A percentile compares a stretch with the other conserved stretches of the same genome.
Conservation (phyloP, 805 yeast genomes). For the Kuraishia molischiana region DNA sequence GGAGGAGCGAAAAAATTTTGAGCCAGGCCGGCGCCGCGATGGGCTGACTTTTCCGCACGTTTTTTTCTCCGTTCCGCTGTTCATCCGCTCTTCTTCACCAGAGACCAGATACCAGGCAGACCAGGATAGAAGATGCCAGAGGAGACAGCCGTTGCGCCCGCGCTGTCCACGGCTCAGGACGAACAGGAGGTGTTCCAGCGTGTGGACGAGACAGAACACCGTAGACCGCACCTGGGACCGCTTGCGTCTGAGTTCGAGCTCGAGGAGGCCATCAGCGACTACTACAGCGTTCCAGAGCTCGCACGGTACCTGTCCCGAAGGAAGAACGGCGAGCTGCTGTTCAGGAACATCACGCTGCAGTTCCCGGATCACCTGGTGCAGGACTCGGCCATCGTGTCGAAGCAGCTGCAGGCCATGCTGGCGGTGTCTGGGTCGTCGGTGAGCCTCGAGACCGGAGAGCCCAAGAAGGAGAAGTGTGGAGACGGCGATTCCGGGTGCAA, state of each 20-base stretch:
- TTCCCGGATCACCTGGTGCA: slow-evolving; percentile 77
- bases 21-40: too few relatives aligned
- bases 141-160: slow-evolving; percentile 43
- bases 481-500: slow-evolving; percentile 1
- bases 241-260: slow-evolving; percentile 16
- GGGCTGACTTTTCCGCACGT: background rate
- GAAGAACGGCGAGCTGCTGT: slow-evolving; percentile 19
- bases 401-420: slow-evolving; percentile 34
- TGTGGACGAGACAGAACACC: slow-evolving; percentile 16
- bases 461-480: slow-evolving; percentile 1
- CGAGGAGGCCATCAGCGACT: slow-evolving; percentile 26
- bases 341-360: slow-evolving; percentile 63
- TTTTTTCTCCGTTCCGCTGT: too few relatives aligned
- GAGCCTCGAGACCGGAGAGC: background rate
- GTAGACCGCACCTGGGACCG: slow-evolving; percentile 16
- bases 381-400: slow-evolving; percentile 68
- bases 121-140: too few relatives aligned
- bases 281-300: slow-evolving; percentile 38
- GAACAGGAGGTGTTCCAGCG: slow-evolving; percentile 31
- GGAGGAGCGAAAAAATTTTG: background rate
- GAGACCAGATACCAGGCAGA: too few relatives aligned
- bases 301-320: slow-evolving; percentile 16
- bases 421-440: background rate
- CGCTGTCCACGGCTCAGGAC: slow-evolving; percentile 65
- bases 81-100: too few relatives aligned